phyloP scores from a whole-genome alignment of 1,284 basidiomycete genomes.

The Inonotus obliquus region DNA sequence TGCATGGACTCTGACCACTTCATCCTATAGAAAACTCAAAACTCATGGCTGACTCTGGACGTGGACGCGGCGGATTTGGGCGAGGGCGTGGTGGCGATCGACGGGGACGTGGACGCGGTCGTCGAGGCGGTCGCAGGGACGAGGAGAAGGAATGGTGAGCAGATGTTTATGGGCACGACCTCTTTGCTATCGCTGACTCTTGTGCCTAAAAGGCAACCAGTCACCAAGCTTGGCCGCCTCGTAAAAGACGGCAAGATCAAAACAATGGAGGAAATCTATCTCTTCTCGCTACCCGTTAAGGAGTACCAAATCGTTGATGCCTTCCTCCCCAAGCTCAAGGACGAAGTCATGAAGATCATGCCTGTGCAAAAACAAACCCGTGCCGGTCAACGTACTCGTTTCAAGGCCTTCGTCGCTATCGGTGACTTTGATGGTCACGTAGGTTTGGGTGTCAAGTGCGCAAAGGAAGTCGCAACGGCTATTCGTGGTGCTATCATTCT shows the following conservation, averaged over 20 bases:
- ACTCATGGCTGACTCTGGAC: constrained; percentile 72
- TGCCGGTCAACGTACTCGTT: constrained; percentile 98
- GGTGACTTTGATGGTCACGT: constrained; percentile 99
- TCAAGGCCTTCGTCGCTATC: constrained; percentile 99
- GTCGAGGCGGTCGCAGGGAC: constrained; percentile 95
- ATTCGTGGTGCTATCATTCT: constrained; percentile 99
- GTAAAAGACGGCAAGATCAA: constrained; percentile 99
- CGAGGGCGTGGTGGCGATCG: constrained; percentile 52
- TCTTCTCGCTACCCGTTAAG: constrained; percentile 99
- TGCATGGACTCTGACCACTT: constrained; percentile 14
- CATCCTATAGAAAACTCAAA: constrained; percentile 26
- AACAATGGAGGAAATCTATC: constrained; percentile 99
- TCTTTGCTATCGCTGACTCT: background rate
- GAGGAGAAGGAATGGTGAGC: constrained; percentile 99
- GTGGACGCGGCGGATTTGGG: constrained; percentile 78
- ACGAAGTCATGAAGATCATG: constrained; percentile 99
- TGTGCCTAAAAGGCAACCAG: constrained; percentile 71
- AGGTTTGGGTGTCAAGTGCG: constrained; percentile 99
- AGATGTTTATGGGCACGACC: background rate
- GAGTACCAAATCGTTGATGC: constrained; percentile 98
- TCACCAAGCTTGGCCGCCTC: constrained; percentile 98
- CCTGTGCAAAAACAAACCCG: constrained; percentile 99
- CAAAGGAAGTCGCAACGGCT: constrained; percentile 99
- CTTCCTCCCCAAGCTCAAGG: constrained; percentile 97
- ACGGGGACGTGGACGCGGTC: constrained; percentile 88